Percentiles rank a stretch among this genome's conserved stretches.
These are phyloP conservation scores for Castanospermum australe DNA, from an alignment of 306 rosid genomes.

Conservation along the genomic window DNA sequence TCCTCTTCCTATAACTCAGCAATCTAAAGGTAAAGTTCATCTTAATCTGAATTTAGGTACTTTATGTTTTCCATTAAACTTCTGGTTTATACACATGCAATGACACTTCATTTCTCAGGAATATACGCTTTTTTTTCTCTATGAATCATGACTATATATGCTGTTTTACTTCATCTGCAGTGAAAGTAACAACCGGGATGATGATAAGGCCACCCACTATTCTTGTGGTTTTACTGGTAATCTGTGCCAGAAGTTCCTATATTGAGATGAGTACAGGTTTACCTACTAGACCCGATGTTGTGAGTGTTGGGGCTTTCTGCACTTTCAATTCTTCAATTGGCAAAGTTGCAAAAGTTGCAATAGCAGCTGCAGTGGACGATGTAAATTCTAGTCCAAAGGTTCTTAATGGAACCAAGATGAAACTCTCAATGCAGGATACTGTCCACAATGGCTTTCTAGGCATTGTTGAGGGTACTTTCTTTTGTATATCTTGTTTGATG, in stretches of 20 bases:
- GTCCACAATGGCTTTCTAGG: constrained; percentile 50
- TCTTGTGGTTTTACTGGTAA: constrained; percentile 24
- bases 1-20: too few relatives aligned
- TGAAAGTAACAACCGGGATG: background rate
- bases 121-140: too few relatives aligned
- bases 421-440: constrained; percentile 37
- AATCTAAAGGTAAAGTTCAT: too few relatives aligned
- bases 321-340: constrained; percentile 40
- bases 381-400: constrained; percentile 54
- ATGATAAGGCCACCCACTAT: background rate
- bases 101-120: too few relatives aligned
- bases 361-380: constrained; percentile 54
- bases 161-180: background rate
- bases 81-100: too few relatives aligned
- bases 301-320: constrained; percentile 46
- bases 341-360: constrained; percentile 50
- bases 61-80: too few relatives aligned
- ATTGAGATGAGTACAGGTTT: constrained; percentile 32
- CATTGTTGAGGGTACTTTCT: constrained; percentile 52
- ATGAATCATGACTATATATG: too few relatives aligned
- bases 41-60: too few relatives aligned
- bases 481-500: background rate
- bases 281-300: constrained; percentile 43
- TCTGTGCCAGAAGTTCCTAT: constrained; percentile 24
- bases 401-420: constrained; percentile 43